Evolutionary conservation across 2,329 filamentous ascomycete genomes (phyloP).

Genomic region (Diplodia mutila): DNA sequence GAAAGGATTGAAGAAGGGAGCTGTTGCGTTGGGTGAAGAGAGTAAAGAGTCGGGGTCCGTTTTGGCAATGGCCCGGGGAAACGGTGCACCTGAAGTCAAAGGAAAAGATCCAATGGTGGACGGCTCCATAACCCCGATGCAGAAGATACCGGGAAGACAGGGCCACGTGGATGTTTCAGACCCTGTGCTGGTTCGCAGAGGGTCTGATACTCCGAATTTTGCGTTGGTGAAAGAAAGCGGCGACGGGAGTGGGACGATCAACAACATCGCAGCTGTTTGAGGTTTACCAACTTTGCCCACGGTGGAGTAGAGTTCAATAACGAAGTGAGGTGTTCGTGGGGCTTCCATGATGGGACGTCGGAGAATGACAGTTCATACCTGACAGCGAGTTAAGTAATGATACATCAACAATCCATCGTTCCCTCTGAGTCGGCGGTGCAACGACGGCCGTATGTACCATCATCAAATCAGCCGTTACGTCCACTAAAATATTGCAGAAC

Average conservation of each 20-base stretch:
- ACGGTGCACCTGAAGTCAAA: neutral
- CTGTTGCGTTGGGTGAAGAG: neutral
- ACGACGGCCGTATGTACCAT: too few species aligned
- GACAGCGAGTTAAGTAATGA: neutral
- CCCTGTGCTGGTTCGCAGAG: too few species aligned
- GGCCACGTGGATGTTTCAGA: neutral
- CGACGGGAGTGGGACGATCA: neutral
- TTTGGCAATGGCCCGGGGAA: neutral
- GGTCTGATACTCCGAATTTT: neutral
- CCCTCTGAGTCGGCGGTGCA: too few species aligned
- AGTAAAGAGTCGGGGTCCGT: neutral
- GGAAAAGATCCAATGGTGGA: neutral
- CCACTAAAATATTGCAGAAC: too few species aligned
- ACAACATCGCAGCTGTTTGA: neutral
- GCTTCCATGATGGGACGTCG: neutral
- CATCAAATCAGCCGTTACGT: too few species aligned
- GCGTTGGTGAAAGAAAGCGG: neutral
- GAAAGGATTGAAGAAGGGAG: neutral
- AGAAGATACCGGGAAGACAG: neutral
- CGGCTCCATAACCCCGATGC: neutral
- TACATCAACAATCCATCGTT: neutral
- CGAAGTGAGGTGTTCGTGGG: neutral
- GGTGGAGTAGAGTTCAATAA: neutral
- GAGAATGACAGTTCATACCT: neutral
- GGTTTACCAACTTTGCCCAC: neutral